phyloP scores from a whole-genome alignment of 257 asterid species.

The Galeopsis tetrahit region DNA sequence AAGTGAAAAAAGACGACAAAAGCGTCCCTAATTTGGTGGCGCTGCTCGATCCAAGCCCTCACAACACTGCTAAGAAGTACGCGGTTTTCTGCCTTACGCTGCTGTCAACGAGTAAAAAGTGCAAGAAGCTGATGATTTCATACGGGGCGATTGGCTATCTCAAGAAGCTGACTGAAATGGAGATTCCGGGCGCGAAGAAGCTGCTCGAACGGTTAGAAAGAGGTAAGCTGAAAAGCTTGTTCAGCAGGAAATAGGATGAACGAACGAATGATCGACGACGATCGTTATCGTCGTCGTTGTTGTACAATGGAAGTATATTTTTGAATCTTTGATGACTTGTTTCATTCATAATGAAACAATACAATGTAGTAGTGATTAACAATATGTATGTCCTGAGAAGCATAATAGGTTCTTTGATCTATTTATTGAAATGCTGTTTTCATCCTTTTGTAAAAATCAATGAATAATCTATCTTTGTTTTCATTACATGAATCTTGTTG shows the following conservation, averaged over 20 bases:
- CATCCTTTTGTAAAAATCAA: slow-evolving; percentile 25
- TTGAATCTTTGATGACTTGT: slow-evolving; percentile 35
- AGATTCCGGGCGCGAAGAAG: slow-evolving; percentile 68
- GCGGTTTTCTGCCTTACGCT: slow-evolving; percentile 68
- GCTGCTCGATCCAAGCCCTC: slow-evolving; percentile 78
- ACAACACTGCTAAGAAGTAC: slow-evolving; percentile 78
- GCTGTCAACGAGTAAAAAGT: slow-evolving; percentile 77
- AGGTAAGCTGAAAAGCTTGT: slow-evolving; percentile 71
- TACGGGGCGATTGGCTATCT: slow-evolving; percentile 90
- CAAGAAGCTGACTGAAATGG: slow-evolving; percentile 77
- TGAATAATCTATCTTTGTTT: slow-evolving; percentile 33
- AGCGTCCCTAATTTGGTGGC: slow-evolving; percentile 87
- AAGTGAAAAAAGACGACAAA: slow-evolving; percentile 62
- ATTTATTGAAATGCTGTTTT: slow-evolving; percentile 24
- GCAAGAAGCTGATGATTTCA: slow-evolving; percentile 84
- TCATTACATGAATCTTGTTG: background rate
- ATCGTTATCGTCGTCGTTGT: background rate
- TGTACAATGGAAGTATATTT: slow-evolving; percentile 44
- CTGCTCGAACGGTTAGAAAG: slow-evolving; percentile 73
- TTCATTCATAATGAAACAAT: slow-evolving; percentile 59
- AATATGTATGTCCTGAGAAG: slow-evolving; percentile 30
- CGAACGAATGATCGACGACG: background rate
- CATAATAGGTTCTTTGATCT: slow-evolving; percentile 13
- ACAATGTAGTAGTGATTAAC: slow-evolving; percentile 4
- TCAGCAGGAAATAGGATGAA: slow-evolving; percentile 56